These are phyloP conservation scores for Euryodendron excelsum DNA, from an alignment of 148 eudicot genomes.

Conservation along the genomic window DNA sequence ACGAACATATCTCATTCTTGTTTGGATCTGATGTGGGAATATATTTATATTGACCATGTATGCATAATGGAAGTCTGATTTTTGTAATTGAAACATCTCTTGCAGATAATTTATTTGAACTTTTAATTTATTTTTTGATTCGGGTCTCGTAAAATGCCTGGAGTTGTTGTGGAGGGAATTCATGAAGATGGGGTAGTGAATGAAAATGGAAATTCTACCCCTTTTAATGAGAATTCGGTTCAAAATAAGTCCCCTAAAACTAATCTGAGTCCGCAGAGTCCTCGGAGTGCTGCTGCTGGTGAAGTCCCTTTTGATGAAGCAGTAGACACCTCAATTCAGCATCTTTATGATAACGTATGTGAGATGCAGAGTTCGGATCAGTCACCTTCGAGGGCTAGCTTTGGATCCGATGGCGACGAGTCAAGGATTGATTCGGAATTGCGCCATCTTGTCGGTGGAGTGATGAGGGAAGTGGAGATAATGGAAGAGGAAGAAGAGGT, in stretches of 20 bases:
- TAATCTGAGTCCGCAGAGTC: constrained; percentile 50
- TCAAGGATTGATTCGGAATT: constrained; percentile 93
- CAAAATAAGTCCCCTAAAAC: constrained; percentile 45
- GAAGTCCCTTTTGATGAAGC: constrained; percentile 38
- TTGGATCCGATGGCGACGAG: constrained; percentile 82
- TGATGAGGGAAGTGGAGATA: constrained; percentile 85
- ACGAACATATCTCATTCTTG: neutral
- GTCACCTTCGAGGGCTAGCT: constrained; percentile 91
- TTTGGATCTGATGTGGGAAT: constrained; percentile 23
- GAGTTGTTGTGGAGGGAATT: constrained; percentile 58
- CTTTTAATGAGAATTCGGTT: constrained; percentile 50
- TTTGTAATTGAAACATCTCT: neutral
- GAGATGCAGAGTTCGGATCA: constrained; percentile 99
- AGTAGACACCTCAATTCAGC: constrained; percentile 83
- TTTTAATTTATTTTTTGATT: constrained; percentile 9
- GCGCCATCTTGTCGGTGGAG: constrained; percentile 94
- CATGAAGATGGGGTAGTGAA: constrained; percentile 31
- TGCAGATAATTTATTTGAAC: constrained; percentile 19
- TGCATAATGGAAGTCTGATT: constrained; percentile 4
- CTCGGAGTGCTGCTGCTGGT: constrained; percentile 31
- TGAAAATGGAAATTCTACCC: constrained; percentile 49
- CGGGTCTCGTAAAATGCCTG: constrained; percentile 57
- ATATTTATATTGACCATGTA: neutral
- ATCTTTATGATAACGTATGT: constrained; percentile 92
- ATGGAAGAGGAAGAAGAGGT: constrained; percentile 76